Evolutionary conservation across 1,284 basidiomycete species (phyloP).

Genomic region (Termitomyces sp.): DNA sequence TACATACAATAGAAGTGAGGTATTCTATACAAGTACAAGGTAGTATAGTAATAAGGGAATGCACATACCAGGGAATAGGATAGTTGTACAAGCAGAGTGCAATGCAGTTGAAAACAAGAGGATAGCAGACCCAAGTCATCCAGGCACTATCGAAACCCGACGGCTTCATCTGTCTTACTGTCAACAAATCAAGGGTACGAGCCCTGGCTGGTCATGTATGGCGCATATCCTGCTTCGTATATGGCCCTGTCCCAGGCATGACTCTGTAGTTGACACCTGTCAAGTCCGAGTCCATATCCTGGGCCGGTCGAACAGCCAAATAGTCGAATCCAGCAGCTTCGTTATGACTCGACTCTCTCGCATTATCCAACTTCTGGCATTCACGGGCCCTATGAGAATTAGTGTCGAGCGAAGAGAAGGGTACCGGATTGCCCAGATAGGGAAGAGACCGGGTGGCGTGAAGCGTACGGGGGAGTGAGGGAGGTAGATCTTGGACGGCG

Average conservation of each 20-base stretch:
- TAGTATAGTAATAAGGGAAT: background rate
- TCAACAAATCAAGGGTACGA: background rate
- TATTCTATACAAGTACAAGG: background rate
- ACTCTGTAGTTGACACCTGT: background rate
- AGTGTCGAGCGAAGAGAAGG: slow-evolving; percentile 8
- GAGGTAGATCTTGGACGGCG: background rate
- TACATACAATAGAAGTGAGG: background rate
- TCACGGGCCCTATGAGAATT: background rate
- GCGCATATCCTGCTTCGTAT: background rate
- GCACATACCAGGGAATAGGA: background rate
- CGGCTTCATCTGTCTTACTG: too few relatives aligned
- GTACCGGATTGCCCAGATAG: slow-evolving; percentile 17
- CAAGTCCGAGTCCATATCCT: background rate
- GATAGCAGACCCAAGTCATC: background rate
- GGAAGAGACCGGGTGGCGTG: slow-evolving; percentile 10
- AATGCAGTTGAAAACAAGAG: background rate
- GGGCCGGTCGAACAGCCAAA: background rate
- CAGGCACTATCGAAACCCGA: too few relatives aligned
- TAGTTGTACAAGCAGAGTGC: slow-evolving; percentile 2
- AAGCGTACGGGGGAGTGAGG: slow-evolving; percentile 1
- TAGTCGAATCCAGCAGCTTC: background rate
- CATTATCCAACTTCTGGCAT: background rate
- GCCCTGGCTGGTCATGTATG: background rate
- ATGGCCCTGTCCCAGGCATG: background rate
- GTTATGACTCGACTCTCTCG: background rate